Conservation (phyloP, 148 eudicot genomes). For the Rhododendron molle region DNA sequence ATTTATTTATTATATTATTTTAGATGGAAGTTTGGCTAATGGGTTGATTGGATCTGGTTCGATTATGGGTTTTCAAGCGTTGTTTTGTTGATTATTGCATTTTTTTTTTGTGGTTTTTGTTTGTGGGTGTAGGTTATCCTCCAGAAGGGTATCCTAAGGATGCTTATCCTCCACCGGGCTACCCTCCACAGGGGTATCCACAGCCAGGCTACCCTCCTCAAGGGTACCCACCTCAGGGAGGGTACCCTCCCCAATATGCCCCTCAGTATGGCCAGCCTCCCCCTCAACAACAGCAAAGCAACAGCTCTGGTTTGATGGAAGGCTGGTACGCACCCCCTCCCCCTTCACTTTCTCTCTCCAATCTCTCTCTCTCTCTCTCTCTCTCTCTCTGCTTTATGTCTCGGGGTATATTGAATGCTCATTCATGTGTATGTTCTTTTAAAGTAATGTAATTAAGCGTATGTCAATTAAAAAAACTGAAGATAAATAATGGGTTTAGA, state of each 20-base stretch:
- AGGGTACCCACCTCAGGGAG: slow-evolving; percentile 3
- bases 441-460: background rate
- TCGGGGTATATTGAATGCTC: background rate
- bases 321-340: slow-evolving; percentile 45
- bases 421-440: background rate
- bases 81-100: background rate
- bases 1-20: too few relatives aligned
- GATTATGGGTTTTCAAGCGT: background rate
- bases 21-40: background rate
- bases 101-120: background rate
- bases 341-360: background rate
- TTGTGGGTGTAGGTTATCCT: slow-evolving; percentile 45
- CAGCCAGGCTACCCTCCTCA: slow-evolving; percentile 52
- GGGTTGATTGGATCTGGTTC: slow-evolving; percentile 13
- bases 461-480: background rate
- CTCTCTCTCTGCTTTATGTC: background rate
- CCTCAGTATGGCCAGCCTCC: slow-evolving; percentile 49
- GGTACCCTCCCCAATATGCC: slow-evolving; percentile 17
- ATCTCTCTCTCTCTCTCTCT: background rate
- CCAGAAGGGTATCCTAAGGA: slow-evolving; percentile 59
- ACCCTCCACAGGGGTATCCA: slow-evolving; percentile 47
- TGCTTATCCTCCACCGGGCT: slow-evolving; percentile 68
- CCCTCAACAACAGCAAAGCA: slow-evolving; percentile 35
- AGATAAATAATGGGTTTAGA: background rate
- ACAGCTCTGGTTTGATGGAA: slow-evolving; percentile 39